phyloP scores from a whole-genome alignment of 2,329 filamentous ascomycete genomes.

The Apiospora phragmitis region DNA sequence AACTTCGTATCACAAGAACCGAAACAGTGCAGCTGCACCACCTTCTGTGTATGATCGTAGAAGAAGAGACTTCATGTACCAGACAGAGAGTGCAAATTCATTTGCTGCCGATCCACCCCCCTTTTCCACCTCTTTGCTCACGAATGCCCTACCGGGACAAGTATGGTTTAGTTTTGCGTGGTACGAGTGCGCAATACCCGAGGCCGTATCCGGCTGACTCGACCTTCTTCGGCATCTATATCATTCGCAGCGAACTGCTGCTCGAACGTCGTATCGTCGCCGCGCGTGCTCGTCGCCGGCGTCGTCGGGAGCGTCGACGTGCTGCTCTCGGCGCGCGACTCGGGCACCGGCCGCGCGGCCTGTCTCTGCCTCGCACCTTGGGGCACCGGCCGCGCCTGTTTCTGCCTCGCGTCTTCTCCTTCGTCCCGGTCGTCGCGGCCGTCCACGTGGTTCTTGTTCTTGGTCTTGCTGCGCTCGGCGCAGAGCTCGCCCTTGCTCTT shows the following conservation, averaged over 20 bases:
- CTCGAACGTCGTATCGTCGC: background rate
- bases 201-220: background rate
- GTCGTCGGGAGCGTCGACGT: background rate
- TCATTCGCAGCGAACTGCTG: background rate
- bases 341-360: background rate
- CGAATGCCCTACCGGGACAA: background rate
- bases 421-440: background rate
- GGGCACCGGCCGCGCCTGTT: background rate
- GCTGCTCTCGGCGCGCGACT: background rate
- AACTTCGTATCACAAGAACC: background rate
- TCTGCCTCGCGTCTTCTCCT: background rate
- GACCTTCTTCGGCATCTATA: background rate
- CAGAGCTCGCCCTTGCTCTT: background rate
- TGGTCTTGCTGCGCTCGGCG: background rate
- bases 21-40: background rate
- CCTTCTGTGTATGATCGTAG: background rate
- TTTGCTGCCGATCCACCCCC: background rate
- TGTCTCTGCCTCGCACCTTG: background rate
- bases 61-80: background rate
- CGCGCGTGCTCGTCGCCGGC: background rate
- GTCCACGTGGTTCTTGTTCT: background rate
- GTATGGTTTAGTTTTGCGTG: background rate
- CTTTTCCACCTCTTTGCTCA: background rate
- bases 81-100: background rate
- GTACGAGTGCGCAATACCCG: background rate